A percentile compares a stretch with the other conserved stretches of the same genome.
Evolutionary conservation across 2,329 filamentous ascomycete genomes (phyloP).

Genomic region (Epichloe baconii): DNA sequence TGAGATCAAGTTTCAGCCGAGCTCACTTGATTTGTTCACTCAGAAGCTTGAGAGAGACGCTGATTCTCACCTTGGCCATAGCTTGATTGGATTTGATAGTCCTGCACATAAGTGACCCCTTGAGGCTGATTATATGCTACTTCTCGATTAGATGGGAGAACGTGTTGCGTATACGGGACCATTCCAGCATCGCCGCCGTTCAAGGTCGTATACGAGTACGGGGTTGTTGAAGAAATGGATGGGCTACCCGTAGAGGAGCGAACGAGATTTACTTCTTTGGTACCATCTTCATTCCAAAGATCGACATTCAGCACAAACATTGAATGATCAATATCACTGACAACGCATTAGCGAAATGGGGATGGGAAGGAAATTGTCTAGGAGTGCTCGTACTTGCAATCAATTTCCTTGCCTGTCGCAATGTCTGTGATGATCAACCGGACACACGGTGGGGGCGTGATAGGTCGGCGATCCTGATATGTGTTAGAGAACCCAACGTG

Average conservation of each 20-base stretch:
- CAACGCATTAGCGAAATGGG: not conserved
- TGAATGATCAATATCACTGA: slow-evolving; percentile 24
- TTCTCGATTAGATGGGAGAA: slow-evolving; percentile 26
- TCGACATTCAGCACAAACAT: slow-evolving; percentile 51
- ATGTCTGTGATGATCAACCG: slow-evolving; percentile 67
- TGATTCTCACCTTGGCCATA: slow-evolving; percentile 21
- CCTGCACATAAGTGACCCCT: slow-evolving; percentile 18
- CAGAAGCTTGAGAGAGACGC: not conserved
- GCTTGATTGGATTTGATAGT: slow-evolving; percentile 18
- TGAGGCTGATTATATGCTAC: slow-evolving; percentile 17
- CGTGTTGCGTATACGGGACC: slow-evolving; percentile 20
- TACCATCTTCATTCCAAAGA: slow-evolving; percentile 52
- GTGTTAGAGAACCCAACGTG: not conserved
- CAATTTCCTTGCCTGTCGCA: slow-evolving; percentile 64
- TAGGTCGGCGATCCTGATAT: slow-evolving; percentile 73
- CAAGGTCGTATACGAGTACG: slow-evolving; percentile 54
- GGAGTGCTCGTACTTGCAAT: slow-evolving; percentile 54
- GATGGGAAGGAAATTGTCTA: not conserved
- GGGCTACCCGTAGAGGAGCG: slow-evolving; percentile 53
- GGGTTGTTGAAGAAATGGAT: slow-evolving; percentile 69
- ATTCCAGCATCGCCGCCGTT: slow-evolving; percentile 20
- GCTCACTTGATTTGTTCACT: not conserved
- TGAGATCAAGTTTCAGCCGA: not conserved
- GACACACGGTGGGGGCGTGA: slow-evolving; percentile 90
- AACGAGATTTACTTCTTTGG: slow-evolving; percentile 52